A percentile compares a stretch with the other conserved stretches of the same genome.
These are phyloP conservation scores for Pythium periplocum DNA, from an alignment of 352 stramenopile genomes.

Conservation along the genomic window DNA sequence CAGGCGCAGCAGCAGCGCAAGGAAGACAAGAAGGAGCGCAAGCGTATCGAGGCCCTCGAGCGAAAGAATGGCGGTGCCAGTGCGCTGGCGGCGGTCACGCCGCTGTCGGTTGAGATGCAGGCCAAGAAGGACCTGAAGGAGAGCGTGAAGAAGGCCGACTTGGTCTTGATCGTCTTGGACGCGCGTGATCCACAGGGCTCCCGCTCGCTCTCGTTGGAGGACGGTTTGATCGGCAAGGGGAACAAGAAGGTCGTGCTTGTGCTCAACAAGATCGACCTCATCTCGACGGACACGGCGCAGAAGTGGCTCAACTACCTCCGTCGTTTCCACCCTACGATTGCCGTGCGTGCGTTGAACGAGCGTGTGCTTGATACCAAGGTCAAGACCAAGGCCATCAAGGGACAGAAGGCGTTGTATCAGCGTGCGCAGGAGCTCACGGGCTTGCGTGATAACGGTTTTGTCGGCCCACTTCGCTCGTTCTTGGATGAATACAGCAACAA, in stretches of 20 bases:
- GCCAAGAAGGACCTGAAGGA: constrained; percentile 76
- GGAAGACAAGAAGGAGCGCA: constrained; percentile 68
- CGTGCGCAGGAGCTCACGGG: constrained; percentile 58
- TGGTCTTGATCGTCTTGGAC: constrained; percentile 92
- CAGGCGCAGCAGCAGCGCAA: constrained; percentile 57
- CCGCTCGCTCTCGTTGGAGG: constrained; percentile 91
- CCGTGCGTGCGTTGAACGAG: constrained; percentile 75
- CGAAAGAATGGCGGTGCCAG: constrained; percentile 20
- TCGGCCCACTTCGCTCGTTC: constrained; percentile 91
- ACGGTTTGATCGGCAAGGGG: constrained; percentile 91
- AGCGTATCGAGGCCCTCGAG: constrained; percentile 28
- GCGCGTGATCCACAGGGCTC: constrained; percentile 96
- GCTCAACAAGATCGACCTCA: constrained; percentile 99
- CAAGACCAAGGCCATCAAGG: constrained; percentile 67
- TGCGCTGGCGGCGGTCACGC: constrained; percentile 30
- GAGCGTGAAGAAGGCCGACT: constrained; percentile 51
- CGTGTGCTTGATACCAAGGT: constrained; percentile 91
- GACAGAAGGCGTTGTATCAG: constrained; percentile 60
- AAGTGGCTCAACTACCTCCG: constrained; percentile 93
- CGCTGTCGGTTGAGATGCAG: constrained; percentile 70
- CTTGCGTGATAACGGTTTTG: constrained; percentile 71
- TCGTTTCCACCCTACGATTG: constrained; percentile 92
- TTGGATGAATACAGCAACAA: constrained; percentile 96
- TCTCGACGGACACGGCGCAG: constrained; percentile 84
- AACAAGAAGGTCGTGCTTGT: constrained; percentile 97